Conservation (phyloP, 306 rosid genomes). For the Rosa rugosa region DNA sequence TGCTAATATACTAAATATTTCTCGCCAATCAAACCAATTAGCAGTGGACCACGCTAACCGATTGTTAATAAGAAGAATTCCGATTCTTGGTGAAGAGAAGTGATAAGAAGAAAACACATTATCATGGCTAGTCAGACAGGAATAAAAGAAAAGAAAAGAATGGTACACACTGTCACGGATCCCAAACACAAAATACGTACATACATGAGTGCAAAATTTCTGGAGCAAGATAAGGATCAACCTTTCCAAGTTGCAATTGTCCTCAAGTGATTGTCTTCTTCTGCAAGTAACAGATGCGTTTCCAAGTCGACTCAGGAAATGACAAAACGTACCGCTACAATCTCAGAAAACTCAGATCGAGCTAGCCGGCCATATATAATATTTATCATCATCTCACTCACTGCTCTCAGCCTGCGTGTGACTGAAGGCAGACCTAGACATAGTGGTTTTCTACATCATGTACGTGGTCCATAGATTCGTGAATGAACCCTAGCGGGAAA, state of each 20-base stretch:
- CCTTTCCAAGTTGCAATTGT: slow-evolving; percentile 5
- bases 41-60: background rate
- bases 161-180: slow-evolving; percentile 6
- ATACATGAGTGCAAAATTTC: background rate
- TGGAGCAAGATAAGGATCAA: slow-evolving; percentile 8
- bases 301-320: slow-evolving; percentile 12
- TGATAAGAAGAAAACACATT: background rate
- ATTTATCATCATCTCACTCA: background rate
- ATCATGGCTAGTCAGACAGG: background rate
- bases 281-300: slow-evolving; percentile 1
- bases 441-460: slow-evolving; percentile 3
- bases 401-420: background rate
- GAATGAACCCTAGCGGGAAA: background rate
- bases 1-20: too few relatives aligned
- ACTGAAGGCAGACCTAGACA: background rate
- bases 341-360: slow-evolving; percentile 2
- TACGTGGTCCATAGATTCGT: background rate
- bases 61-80: background rate
- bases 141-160: background rate
- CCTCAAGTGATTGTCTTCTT: slow-evolving; percentile 2
- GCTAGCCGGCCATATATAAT: background rate
- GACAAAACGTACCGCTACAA: background rate
- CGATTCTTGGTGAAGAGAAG: background rate
- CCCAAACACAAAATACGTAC: background rate
- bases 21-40: background rate